A percentile compares a stretch with the other conserved stretches of the same genome.
Evolutionary conservation across 805 yeast species (phyloP).

Genomic region (Candida palmyrensis): DNA sequence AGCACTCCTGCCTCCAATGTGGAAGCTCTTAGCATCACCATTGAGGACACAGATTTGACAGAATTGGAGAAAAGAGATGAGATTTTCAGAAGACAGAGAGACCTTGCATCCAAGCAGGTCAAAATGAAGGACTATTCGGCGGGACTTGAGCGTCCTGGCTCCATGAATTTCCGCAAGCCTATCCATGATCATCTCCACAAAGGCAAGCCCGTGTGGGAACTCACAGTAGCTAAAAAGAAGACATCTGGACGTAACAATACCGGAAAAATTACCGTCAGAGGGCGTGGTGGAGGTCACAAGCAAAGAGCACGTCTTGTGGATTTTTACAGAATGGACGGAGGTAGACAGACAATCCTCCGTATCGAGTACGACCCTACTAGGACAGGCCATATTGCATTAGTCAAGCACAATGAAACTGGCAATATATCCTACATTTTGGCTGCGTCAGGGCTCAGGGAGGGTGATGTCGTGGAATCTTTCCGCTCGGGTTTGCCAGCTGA

Average conservation of each 20-base stretch:
- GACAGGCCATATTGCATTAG: slow-evolving; percentile 85
- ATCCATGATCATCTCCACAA: slow-evolving; percentile 81
- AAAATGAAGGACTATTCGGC: slow-evolving; percentile 74
- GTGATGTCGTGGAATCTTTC: slow-evolving; percentile 86
- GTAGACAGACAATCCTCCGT: slow-evolving; percentile 74
- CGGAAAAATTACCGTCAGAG: slow-evolving; percentile 87
- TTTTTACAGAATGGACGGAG: slow-evolving; percentile 59
- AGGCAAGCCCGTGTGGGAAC: slow-evolving; percentile 72
- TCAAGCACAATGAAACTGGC: slow-evolving; percentile 59
- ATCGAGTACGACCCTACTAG: slow-evolving; percentile 96
- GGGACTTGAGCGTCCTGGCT: slow-evolving; percentile 68
- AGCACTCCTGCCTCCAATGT: too few species aligned
- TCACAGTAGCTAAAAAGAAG: slow-evolving; percentile 67
- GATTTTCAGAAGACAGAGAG: slow-evolving; percentile 64
- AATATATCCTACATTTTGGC: slow-evolving; percentile 80
- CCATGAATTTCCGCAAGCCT: slow-evolving; percentile 86
- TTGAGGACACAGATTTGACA: slow-evolving; percentile 41
- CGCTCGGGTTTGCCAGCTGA: slow-evolving; percentile 81
- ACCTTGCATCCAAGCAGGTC: slow-evolving; percentile 64
- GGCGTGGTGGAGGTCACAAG: slow-evolving; percentile 96
- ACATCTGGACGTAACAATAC: slow-evolving; percentile 86
- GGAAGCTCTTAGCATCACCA: slow-evolving; percentile 1
- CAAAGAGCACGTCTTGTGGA: slow-evolving; percentile 83
- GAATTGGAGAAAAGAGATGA: slow-evolving; percentile 78
- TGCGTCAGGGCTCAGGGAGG: slow-evolving; percentile 86